These are phyloP conservation scores for Saccharomycopsis hybrid DNA, from an alignment of 1,139 yeast species.

Conservation along the genomic window DNA sequence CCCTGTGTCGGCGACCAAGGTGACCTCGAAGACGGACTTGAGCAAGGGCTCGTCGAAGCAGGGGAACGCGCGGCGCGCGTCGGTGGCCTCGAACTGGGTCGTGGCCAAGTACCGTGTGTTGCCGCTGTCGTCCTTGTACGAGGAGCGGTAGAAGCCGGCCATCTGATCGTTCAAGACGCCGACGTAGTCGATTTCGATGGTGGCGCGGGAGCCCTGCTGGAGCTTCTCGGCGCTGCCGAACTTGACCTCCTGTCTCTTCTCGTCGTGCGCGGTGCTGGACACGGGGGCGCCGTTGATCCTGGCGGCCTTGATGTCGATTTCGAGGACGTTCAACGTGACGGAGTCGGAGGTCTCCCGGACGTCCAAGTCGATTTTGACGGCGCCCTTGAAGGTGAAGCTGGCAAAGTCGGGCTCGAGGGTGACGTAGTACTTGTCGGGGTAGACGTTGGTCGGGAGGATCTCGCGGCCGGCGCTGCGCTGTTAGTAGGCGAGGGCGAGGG, in stretches of 20 bases:
- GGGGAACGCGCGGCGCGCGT: slow-evolving; percentile 87
- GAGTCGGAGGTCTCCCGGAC: slow-evolving; percentile 49
- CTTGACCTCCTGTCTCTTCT: slow-evolving; percentile 56
- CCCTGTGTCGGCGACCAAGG: slow-evolving; percentile 51
- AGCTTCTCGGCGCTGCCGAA: slow-evolving; percentile 51
- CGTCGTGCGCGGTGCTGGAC: slow-evolving; percentile 31
- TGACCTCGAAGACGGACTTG: slow-evolving; percentile 70
- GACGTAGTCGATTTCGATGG: slow-evolving; percentile 50
- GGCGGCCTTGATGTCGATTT: slow-evolving; percentile 54
- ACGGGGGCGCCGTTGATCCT: slow-evolving; percentile 35
- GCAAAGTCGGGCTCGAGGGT: slow-evolving; percentile 68
- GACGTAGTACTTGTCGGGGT: slow-evolving; percentile 65
- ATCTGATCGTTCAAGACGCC: slow-evolving; percentile 72
- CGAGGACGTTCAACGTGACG: slow-evolving; percentile 56
- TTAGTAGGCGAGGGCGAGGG: too few relatives aligned
- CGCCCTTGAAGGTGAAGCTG: slow-evolving; percentile 65
- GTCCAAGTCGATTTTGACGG: slow-evolving; percentile 55
- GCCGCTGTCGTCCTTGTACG: slow-evolving; percentile 52
- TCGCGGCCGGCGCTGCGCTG: slow-evolving; percentile 34
- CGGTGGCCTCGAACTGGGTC: slow-evolving; percentile 87
- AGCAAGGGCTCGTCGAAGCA: slow-evolving; percentile 83
- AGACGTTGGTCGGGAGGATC: slow-evolving; percentile 66
- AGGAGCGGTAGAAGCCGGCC: slow-evolving; percentile 84
- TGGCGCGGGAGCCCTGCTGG: slow-evolving; percentile 36
- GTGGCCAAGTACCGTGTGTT: slow-evolving; percentile 54